Evolutionary conservation across 1,284 basidiomycete genomes (phyloP).

Genomic region (Phylloboletellus chloephorus): DNA sequence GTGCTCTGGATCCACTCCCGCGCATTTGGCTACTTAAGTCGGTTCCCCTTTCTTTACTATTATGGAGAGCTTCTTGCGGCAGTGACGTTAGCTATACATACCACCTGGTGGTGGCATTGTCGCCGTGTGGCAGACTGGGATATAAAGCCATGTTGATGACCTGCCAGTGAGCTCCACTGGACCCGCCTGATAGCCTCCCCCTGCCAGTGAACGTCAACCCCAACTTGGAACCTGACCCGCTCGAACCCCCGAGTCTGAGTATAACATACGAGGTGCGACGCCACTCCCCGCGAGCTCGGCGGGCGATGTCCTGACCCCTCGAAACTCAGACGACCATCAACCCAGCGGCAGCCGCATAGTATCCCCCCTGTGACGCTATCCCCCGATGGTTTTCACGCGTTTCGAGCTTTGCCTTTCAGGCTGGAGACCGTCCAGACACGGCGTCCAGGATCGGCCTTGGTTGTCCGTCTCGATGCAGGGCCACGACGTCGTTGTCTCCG

Average conservation of each 20-base stretch:
- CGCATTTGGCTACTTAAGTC: background rate
- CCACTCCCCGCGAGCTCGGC: too few relatives aligned
- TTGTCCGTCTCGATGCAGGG: conserved; percentile 22
- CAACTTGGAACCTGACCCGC: background rate
- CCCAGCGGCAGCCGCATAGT: conserved; percentile 5
- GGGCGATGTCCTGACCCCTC: too few relatives aligned
- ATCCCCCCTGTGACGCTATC: conserved; percentile 2
- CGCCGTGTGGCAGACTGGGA: conserved; percentile 23
- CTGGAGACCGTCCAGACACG: conserved; percentile 28
- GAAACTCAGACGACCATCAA: conserved; percentile 6
- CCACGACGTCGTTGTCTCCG: conserved; percentile 24
- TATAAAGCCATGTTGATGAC: conserved; percentile 17
- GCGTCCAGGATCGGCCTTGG: conserved; percentile 22
- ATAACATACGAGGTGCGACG: background rate
- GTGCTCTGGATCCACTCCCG: conserved; percentile 7
- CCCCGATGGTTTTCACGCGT: conserved; percentile 24
- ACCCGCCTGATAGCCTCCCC: conserved; percentile 6
- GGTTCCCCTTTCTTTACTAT: conserved; percentile 10
- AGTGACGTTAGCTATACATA: conserved; percentile 18
- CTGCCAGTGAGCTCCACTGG: conserved; percentile 12
- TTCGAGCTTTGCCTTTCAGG: conserved; percentile 24
- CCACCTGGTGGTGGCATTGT: conserved; percentile 30
- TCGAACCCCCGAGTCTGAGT: conserved; percentile 1
- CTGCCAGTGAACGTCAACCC: background rate
- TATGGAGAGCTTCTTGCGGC: conserved; percentile 23